These are phyloP conservation scores for Coemansia sp. DNA, from an alignment of 192 early-diverging fungal genomes.

Conservation along the genomic window DNA sequence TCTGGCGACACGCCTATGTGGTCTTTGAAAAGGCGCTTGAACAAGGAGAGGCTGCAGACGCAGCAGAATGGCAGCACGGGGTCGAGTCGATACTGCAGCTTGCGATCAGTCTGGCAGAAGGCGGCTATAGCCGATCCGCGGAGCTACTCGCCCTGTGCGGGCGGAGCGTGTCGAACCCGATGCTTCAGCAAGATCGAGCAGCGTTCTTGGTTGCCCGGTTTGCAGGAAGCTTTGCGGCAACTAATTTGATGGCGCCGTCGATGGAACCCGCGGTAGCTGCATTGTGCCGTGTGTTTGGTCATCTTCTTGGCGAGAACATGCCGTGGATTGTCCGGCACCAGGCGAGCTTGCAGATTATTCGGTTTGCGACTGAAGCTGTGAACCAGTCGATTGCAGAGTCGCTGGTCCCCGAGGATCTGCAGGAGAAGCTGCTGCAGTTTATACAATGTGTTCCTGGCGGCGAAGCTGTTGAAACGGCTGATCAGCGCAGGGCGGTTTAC, in stretches of 20 bases:
- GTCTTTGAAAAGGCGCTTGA: neutral
- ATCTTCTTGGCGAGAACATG: neutral
- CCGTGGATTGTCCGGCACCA: slow-evolving; percentile 28
- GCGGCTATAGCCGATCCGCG: neutral
- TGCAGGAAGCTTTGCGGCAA: slow-evolving; percentile 17
- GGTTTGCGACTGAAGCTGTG: slow-evolving; percentile 19
- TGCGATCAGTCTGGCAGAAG: neutral
- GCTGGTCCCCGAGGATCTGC: slow-evolving; percentile 9
- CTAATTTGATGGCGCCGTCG: neutral
- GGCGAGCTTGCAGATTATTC: slow-evolving; percentile 8
- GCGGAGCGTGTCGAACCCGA: neutral
- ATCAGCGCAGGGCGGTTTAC: slow-evolving; percentile 1
- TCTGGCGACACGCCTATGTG: neutral
- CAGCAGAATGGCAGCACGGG: neutral
- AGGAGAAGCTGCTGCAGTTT: slow-evolving; percentile 12
- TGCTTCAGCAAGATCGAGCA: neutral
- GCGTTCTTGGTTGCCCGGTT: slow-evolving; percentile 12
- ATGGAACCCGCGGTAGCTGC: neutral
- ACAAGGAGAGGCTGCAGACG: neutral
- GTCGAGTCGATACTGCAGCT: slow-evolving; percentile 4
- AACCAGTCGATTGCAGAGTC: slow-evolving; percentile 8
- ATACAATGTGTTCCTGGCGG: slow-evolving; percentile 20
- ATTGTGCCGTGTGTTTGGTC: slow-evolving; percentile 10
- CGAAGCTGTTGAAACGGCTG: neutral
- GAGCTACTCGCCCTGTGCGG: slow-evolving; percentile 12